Evolutionary conservation across 2,329 filamentous ascomycete species (phyloP), one percentile per base, ranked within the genome.

Genomic region (Bipolaris zeicola): DNA sequence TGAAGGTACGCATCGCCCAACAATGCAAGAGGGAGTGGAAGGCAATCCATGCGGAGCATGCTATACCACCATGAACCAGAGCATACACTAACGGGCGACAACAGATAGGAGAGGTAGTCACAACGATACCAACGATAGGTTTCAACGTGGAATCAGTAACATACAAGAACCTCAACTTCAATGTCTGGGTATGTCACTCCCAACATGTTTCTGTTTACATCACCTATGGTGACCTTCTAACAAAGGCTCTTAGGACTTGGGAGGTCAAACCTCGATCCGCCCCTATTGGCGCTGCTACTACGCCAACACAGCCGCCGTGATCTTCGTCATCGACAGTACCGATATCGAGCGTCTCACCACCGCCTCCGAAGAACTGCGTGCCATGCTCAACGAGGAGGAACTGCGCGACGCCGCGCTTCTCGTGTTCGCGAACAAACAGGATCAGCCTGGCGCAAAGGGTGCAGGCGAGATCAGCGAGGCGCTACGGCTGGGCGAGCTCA

Each of bases 201-300:
- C 14, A 7, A 26, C 10, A 2, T 10, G 10, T 24, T 20, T 37
- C 14, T 6, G 10, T 20, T 24, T 39, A 18, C 20, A 18, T 16
- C 38, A 8, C 36, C 11, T 24, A 39, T 16, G n/a, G 14, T 20
- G 33, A 52, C 14, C 33, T 28, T 8, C 26, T 44, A 16, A 33
- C 33, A 18, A 31, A 4, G 42, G 34, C 31, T 7, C 43, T 39
- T 66, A 91, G 89, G 94, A 98, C 81, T 84, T 98, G 45, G 94
- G 95, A 73, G 95, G 95, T 37, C 95, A 99, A 83, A 99, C 95
- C n/a, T 96, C 90, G 66, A 99, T 99, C 76, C 87, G 95, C 65
- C 95, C 95, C 1, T 99, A 99, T 82, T 99, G 95, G 95, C 87
- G 95, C 77, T 99, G 95, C 81, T 99, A 99, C 84, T 99, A 98